Conservation (phyloP, 352 stramenopile species). For the Pythium insidiosum region DNA sequence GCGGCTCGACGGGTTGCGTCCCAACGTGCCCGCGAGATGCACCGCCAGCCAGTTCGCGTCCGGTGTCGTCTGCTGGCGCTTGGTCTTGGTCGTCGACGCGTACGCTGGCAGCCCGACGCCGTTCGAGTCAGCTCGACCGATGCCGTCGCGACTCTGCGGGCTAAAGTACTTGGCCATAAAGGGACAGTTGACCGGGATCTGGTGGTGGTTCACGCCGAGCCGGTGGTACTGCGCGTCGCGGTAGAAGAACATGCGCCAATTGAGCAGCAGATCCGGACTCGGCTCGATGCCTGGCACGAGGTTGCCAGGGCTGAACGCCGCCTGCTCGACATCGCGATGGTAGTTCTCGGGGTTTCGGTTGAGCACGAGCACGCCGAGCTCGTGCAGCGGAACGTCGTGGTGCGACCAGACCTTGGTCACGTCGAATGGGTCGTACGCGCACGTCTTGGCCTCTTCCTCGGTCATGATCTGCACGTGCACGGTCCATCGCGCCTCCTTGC, state of each 20-base stretch:
- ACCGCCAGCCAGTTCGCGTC: slow-evolving; percentile 15
- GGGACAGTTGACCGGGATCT: slow-evolving; percentile 85
- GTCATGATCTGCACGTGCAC: slow-evolving; percentile 91
- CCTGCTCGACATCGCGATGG: slow-evolving; percentile 91
- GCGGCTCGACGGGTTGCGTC: slow-evolving; percentile 16
- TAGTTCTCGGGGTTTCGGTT: slow-evolving; percentile 92
- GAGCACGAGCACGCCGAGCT: slow-evolving; percentile 84
- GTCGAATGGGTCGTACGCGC: slow-evolving; percentile 87
- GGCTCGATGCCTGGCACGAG: slow-evolving; percentile 89
- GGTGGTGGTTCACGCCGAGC: slow-evolving; percentile 86
- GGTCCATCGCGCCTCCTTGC: slow-evolving; percentile 83
- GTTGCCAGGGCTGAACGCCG: slow-evolving; percentile 88
- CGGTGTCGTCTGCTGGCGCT: slow-evolving; percentile 10
- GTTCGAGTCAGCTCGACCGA: slow-evolving; percentile 18
- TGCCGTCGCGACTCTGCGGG: slow-evolving; percentile 14
- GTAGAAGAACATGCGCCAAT: slow-evolving; percentile 82
- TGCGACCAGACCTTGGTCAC: slow-evolving; percentile 93
- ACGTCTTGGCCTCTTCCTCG: slow-evolving; percentile 42
- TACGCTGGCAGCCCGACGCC: slow-evolving; percentile 13
- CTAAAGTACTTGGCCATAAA: slow-evolving; percentile 29
- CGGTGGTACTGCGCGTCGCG: slow-evolving; percentile 83
- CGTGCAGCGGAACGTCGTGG: slow-evolving; percentile 70
- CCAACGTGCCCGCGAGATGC: slow-evolving; percentile 9
- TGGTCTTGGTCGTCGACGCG: neutral
- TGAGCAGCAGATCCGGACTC: slow-evolving; percentile 29